These are phyloP conservation scores for Gentiana dahurica DNA, from an alignment of 257 asterid genomes.

Conservation along the genomic window DNA sequence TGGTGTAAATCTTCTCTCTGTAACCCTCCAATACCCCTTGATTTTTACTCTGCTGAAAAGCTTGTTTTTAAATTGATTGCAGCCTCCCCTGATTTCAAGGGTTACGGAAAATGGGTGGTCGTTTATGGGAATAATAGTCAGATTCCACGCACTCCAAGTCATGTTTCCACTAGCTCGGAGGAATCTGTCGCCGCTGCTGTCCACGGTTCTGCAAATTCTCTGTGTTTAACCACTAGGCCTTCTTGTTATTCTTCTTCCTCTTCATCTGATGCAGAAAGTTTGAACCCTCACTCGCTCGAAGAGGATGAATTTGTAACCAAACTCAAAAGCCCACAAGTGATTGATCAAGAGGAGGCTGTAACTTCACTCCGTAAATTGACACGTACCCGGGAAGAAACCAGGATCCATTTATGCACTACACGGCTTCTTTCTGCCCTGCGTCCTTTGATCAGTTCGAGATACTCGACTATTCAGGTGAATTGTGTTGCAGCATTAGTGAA, in stretches of 20 bases:
- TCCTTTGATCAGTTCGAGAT: slow-evolving; percentile 40
- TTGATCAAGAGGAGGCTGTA: slow-evolving; percentile 71
- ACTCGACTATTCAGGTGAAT: slow-evolving; percentile 57
- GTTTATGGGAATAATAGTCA: slow-evolving; percentile 1
- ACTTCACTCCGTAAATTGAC: slow-evolving; percentile 52
- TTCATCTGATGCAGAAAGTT: slow-evolving; percentile 40
- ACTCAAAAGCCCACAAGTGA: slow-evolving; percentile 47
- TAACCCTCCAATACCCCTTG: slow-evolving; percentile 51
- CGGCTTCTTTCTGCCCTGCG: slow-evolving; percentile 48
- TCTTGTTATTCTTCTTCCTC: slow-evolving; percentile 56
- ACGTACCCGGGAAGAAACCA: slow-evolving; percentile 63
- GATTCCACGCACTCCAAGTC: slow-evolving; percentile 30
- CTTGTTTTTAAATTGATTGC: slow-evolving; percentile 32
- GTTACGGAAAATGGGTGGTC: neutral
- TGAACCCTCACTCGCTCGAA: slow-evolving; percentile 23
- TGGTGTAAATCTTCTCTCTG: slow-evolving; percentile 47
- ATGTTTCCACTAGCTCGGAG: slow-evolving; percentile 43
- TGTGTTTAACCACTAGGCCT: slow-evolving; percentile 35
- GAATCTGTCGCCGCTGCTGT: slow-evolving; percentile 36
- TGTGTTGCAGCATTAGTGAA: slow-evolving; percentile 76
- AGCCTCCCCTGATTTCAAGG: neutral
- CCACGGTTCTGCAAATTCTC: slow-evolving; percentile 25
- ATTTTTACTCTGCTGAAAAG: slow-evolving; percentile 47
- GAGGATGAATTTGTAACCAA: slow-evolving; percentile 46
- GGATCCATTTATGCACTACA: slow-evolving; percentile 58